Conservation (phyloP, 2,329 filamentous ascomycete genomes). For the Laburnicola sp. region DNA sequence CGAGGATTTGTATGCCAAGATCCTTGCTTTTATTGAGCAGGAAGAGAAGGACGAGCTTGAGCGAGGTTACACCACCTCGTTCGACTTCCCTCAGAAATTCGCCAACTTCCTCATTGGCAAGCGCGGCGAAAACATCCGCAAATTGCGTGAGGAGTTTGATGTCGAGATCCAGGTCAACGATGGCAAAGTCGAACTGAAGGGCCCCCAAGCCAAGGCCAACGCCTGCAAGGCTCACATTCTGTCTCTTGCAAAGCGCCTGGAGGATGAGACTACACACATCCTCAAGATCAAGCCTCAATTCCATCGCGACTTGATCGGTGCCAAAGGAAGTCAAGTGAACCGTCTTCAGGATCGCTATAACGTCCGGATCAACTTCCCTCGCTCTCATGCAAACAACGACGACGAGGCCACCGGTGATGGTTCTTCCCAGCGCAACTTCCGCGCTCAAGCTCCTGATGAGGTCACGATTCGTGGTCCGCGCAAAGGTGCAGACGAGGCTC, state of each 20-base stretch:
- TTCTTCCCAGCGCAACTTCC: conserved; percentile 65
- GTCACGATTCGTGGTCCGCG: conserved; percentile 89
- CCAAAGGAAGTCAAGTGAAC: conserved; percentile 85
- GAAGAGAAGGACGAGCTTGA: conserved; percentile 93
- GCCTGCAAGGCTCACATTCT: conserved; percentile 81
- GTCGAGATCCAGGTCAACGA: conserved; percentile 87
- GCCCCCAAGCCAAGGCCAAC: conserved; percentile 92
- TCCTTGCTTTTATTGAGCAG: conserved; percentile 78
- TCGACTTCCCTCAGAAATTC: conserved; percentile 93
- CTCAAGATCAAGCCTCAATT: conserved; percentile 93
- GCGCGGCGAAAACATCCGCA: conserved; percentile 69
- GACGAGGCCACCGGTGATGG: conserved; percentile 66
- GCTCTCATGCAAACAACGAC: conserved; percentile 67
- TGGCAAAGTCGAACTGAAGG: conserved; percentile 93
- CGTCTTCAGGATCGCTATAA: conserved; percentile 89
- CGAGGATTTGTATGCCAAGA: conserved; percentile 70
- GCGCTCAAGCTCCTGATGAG: conserved; percentile 79
- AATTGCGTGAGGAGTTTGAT: conserved; percentile 69
- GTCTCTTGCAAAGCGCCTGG: conserved; percentile 76
- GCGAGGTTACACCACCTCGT: conserved; percentile 80
- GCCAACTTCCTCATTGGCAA: conserved; percentile 80
- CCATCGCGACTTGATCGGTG: conserved; percentile 90
- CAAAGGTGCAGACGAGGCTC: conserved; percentile 87
- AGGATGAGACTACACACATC: conserved; percentile 84
- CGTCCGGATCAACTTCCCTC: conserved; percentile 95